A percentile compares a stretch with the other conserved stretches of the same genome.
Evolutionary conservation across 202 grass and related monocot genomes (phyloP).

Genomic region (Tripidium arundinaceum): DNA sequence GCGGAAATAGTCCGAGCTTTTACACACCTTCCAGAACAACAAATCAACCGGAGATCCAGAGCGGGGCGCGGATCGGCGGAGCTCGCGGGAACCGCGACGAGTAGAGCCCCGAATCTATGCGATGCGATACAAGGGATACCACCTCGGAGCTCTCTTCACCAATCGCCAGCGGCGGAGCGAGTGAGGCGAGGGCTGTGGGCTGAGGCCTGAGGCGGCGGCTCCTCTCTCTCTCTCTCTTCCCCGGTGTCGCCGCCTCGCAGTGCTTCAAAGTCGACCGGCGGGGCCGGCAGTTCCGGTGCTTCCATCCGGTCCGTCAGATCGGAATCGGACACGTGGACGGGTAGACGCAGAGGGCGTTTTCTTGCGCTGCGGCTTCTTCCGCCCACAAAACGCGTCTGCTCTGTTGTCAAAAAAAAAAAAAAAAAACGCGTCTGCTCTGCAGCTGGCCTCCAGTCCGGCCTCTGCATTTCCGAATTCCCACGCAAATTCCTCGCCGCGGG

Average conservation of each 20-base stretch:
- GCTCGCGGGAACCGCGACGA: neutral
- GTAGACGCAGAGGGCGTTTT: neutral
- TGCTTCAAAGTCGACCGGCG: neutral
- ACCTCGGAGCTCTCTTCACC: neutral
- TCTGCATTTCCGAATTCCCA: neutral
- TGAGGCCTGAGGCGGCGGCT: neutral
- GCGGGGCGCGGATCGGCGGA: neutral
- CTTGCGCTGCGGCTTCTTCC: neutral
- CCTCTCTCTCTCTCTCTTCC: neutral
- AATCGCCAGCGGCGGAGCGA: neutral
- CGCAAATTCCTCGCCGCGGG: neutral
- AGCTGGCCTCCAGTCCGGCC: neutral
- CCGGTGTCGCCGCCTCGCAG: neutral
- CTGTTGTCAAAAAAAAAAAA: too few relatives aligned
- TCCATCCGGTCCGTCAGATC: neutral
- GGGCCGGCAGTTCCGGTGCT: neutral
- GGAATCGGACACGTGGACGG: slow-evolving; percentile 19
- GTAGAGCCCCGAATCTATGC: neutral
- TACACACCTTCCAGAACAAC: neutral
- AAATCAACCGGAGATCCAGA: neutral
- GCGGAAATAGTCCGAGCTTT: neutral
- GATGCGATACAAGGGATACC: neutral
- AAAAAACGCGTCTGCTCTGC: too few relatives aligned
- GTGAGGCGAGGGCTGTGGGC: neutral
- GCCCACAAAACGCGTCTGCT: too few relatives aligned